Conservation (phyloP, 805 yeast species). For the Brettanomyces naardenensis region DNA sequence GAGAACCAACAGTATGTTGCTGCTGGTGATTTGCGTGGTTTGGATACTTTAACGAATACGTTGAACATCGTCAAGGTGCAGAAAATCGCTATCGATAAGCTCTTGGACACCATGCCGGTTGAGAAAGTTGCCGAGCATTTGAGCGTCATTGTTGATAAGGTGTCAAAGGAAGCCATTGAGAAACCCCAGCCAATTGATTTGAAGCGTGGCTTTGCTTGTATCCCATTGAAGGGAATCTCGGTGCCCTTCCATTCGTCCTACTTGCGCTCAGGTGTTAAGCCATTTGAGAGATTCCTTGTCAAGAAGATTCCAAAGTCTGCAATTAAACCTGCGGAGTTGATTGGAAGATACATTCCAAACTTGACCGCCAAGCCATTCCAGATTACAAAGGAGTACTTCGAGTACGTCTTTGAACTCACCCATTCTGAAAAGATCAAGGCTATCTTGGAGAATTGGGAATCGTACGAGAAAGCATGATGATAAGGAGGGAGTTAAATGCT, state of each 20-base stretch:
- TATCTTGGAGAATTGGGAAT: constrained; percentile 93
- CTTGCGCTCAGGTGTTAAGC: constrained; percentile 96
- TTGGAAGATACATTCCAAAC: constrained; percentile 96
- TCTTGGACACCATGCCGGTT: constrained; percentile 72
- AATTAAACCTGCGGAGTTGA: constrained; percentile 87
- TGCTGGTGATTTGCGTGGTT: constrained; percentile 96
- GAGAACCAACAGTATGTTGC: constrained; percentile 98
- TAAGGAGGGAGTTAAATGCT: background rate
- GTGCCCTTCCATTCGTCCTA: constrained; percentile 99
- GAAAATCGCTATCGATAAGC: constrained; percentile 86
- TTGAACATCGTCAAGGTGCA: constrained; percentile 88
- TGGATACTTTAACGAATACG: constrained; percentile 88
- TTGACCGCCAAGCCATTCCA: constrained; percentile 96
- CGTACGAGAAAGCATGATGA: constrained; percentile 38
- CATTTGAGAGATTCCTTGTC: constrained; percentile 94
- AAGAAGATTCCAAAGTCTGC: constrained; percentile 94
- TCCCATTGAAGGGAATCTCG: constrained; percentile 97
- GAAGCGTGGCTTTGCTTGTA: constrained; percentile 97
- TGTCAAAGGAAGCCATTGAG: constrained; percentile 68
- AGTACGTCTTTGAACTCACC: constrained; percentile 90
- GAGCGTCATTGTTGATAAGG: constrained; percentile 80
- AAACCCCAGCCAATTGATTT: constrained; percentile 96
- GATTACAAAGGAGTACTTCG: constrained; percentile 93
- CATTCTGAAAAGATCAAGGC: constrained; percentile 84
- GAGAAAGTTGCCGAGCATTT: constrained; percentile 88